Evolutionary conservation across 2,329 filamentous ascomycete species (phyloP), one percentile per base, ranked within the genome.

Genomic region (Trichoderma atroviride): DNA sequence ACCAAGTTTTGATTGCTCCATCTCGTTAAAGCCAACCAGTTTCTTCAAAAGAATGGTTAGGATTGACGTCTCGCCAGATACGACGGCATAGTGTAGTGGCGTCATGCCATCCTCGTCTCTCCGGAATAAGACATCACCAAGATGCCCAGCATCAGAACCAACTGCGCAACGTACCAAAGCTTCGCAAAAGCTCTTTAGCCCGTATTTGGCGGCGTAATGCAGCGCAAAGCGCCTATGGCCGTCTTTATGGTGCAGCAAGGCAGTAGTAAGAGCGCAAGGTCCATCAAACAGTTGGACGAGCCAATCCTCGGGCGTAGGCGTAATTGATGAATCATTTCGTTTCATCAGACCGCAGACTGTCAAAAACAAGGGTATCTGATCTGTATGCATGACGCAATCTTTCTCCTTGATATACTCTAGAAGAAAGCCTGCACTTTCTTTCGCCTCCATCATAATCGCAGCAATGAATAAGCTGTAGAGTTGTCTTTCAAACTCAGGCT

Each of bases 41-140:
- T 22, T 22, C 19, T 60, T 22, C 19, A 60, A 22, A 43, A 60
- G n/a, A 35, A 40, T 22, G n/a, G n/a, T 24, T 14, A 60, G 35
- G 5, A 60, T 2, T 7, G 57, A 11, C 11, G 24, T 14, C 3
- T 24, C 35, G 9, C 70, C 35, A 16, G 40, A 61, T 13, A 52
- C 19, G 33, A 62, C 60, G 55, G 70, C 70, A 29, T 58, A 67
- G 35, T 71, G 60, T 5, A 71, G 16, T 24, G 67, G 67, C 33
- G 69, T 68, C 22, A 35, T 55, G 29, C 50, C 57, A 16, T 57
- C 37, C 4, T 62, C 3, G 29, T 70, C 63, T 31, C 7, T 43
- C 33, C 9, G 24, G 22, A 2, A 43, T 16, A 43, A 60, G 5
- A 35, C 9, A 5, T 43, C 5, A 6, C 35, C 22, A 60, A 43